Percentiles rank a stretch among this genome's conserved stretches.
These are phyloP conservation scores for Leucoagaricus sp. DNA, from an alignment of 1,284 basidiomycete genomes.

Conservation along the genomic window DNA sequence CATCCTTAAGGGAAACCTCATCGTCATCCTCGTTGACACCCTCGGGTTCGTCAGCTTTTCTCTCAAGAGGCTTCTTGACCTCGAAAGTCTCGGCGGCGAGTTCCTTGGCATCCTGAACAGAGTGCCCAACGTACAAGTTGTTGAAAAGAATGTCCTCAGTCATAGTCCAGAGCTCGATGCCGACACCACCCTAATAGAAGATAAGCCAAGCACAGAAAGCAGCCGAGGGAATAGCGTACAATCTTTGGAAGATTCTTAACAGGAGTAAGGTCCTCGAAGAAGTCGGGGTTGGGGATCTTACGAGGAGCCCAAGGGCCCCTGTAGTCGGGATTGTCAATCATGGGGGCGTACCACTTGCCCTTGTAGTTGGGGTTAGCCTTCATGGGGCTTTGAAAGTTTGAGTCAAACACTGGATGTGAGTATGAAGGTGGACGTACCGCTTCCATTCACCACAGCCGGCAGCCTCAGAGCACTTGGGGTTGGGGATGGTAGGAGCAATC, in stretches of 20 bases:
- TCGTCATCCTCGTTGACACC: slow-evolving; percentile 55
- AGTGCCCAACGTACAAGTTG: slow-evolving; percentile 94
- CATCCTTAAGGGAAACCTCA: slow-evolving; percentile 60
- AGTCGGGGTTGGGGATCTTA: slow-evolving; percentile 91
- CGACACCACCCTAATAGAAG: slow-evolving; percentile 74
- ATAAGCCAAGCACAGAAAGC: background rate
- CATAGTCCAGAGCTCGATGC: slow-evolving; percentile 99
- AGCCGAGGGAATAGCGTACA: slow-evolving; percentile 40
- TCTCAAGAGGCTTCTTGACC: slow-evolving; percentile 78
- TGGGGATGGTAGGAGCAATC: slow-evolving; percentile 87
- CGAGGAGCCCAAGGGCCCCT: slow-evolving; percentile 94
- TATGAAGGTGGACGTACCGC: slow-evolving; percentile 43
- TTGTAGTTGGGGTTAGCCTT: slow-evolving; percentile 93
- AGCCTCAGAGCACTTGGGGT: slow-evolving; percentile 88
- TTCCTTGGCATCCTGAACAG: slow-evolving; percentile 76
- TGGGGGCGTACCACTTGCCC: slow-evolving; percentile 94
- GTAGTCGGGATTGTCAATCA: slow-evolving; percentile 97
- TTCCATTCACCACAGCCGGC: slow-evolving; percentile 96
- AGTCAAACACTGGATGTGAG: slow-evolving; percentile 17
- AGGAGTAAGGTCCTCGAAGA: slow-evolving; percentile 88
- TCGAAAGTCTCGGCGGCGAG: slow-evolving; percentile 85
- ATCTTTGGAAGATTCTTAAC: slow-evolving; percentile 85
- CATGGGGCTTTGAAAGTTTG: slow-evolving; percentile 55
- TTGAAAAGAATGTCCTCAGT: slow-evolving; percentile 96
- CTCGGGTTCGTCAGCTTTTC: slow-evolving; percentile 41